A percentile compares a stretch with the other conserved stretches of the same genome.
These are phyloP conservation scores for Psilocybe cubensis DNA, from an alignment of 768 basidiomycete genomes.

Conservation along the genomic window DNA sequence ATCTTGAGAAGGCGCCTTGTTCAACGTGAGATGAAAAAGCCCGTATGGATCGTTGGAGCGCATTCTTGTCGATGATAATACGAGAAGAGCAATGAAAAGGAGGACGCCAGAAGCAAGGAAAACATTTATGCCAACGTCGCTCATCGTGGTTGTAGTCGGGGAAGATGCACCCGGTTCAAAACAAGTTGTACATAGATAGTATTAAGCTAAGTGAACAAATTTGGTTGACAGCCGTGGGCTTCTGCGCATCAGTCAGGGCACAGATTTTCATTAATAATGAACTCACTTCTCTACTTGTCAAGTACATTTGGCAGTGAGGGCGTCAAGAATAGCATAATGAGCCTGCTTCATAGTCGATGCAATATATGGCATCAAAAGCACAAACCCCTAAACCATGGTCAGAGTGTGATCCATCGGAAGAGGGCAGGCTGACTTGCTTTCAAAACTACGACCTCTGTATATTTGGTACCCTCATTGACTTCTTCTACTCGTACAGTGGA, in stretches of 20 bases:
- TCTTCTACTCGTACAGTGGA: slow-evolving; percentile 18
- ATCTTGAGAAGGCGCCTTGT: slow-evolving; percentile 41
- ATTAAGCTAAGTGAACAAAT: too few relatives aligned
- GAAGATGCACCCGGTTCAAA: neutral
- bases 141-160: neutral
- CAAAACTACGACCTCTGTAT: slow-evolving; percentile 29
- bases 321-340: slow-evolving; percentile 30
- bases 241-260: neutral
- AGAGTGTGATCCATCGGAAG: neutral
- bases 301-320: slow-evolving; percentile 20
- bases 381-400: slow-evolving; percentile 28
- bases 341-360: slow-evolving; percentile 29
- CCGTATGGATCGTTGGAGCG: slow-evolving; percentile 54
- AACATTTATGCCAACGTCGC: neutral
- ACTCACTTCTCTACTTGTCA: slow-evolving; percentile 2
- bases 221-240: neutral
- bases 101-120: neutral
- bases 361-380: slow-evolving; percentile 39
- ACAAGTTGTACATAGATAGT: too few relatives aligned
- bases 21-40: slow-evolving; percentile 58
- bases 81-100: slow-evolving; percentile 3
- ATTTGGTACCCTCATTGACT: slow-evolving; percentile 19
- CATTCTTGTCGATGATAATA: slow-evolving; percentile 7
- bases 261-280: neutral
- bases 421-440: neutral